These are phyloP conservation scores for Apophysomyces elegans DNA, from an alignment of 371 early-diverging fungal genomes.

Conservation along the genomic window DNA sequence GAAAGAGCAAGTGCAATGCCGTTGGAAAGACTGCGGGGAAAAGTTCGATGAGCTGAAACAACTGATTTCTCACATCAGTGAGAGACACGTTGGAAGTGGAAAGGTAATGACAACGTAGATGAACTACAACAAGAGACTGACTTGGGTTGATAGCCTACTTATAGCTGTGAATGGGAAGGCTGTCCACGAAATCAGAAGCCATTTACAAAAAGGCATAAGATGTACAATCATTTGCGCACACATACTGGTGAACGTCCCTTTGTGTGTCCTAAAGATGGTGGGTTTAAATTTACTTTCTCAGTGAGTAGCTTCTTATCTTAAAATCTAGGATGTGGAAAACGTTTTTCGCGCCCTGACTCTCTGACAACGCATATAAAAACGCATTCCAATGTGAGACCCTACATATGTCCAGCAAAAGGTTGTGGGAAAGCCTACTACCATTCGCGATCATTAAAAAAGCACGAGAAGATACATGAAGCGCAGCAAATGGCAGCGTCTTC, in stretches of 20 bases:
- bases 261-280: slow-evolving; percentile 34
- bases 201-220: slow-evolving; percentile 89
- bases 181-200: slow-evolving; percentile 78
- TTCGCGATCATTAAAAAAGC: slow-evolving; percentile 78
- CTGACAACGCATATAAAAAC: slow-evolving; percentile 89
- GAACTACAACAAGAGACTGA: background rate
- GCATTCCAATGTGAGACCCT: slow-evolving; percentile 81
- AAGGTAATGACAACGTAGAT: slow-evolving; percentile 34
- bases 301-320: slow-evolving; percentile 17
- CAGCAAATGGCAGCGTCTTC: slow-evolving; percentile 3
- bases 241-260: slow-evolving; percentile 87
- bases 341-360: slow-evolving; percentile 88
- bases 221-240: slow-evolving; percentile 86
- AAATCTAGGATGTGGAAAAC: slow-evolving; percentile 72
- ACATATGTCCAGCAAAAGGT: slow-evolving; percentile 58
- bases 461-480: slow-evolving; percentile 65
- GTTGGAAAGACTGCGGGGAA: slow-evolving; percentile 59
- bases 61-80: slow-evolving; percentile 62
- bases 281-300: slow-evolving; percentile 15
- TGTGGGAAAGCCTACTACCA: slow-evolving; percentile 84
- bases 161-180: slow-evolving; percentile 82
- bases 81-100: slow-evolving; percentile 64
- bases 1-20: slow-evolving; percentile 41
- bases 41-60: slow-evolving; percentile 45
- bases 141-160: slow-evolving; percentile 53